Conservation (phyloP, 169 alveolate genomes). For the Plasmodium chabaudi region DNA sequence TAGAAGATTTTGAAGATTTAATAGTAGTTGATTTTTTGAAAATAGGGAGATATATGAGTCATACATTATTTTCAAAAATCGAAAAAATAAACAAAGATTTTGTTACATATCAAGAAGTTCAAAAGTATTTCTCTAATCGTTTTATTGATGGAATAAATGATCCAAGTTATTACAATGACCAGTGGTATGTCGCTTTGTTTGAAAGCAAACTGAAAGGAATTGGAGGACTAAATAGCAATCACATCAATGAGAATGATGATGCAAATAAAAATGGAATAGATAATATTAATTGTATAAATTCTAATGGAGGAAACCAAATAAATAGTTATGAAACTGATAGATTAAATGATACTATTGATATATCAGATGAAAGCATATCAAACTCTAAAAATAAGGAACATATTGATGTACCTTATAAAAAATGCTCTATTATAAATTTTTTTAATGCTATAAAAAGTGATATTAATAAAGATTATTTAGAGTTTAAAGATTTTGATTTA, state of each 20-base stretch:
- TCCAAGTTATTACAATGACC: constrained; percentile 69
- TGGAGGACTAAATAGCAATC: neutral
- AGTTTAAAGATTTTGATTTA: constrained; percentile 64
- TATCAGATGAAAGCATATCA: neutral
- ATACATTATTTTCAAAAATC: constrained; percentile 43
- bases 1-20: constrained; percentile 33
- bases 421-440: constrained; percentile 63
- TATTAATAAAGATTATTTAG: constrained; percentile 20
- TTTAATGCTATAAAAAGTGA: constrained; percentile 62
- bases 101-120: constrained; percentile 39
- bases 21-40: constrained; percentile 64
- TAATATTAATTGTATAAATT: neutral
- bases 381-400: constrained; percentile 20
- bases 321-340: neutral
- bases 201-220: constrained; percentile 5
- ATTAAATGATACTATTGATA: neutral
- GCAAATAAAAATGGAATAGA: neutral
- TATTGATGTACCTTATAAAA: constrained; percentile 40
- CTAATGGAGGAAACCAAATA: neutral
- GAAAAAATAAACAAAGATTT: constrained; percentile 24
- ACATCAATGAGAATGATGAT: neutral
- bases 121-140: constrained; percentile 43
- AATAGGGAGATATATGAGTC: constrained; percentile 77
- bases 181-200: constrained; percentile 30
- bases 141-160: constrained; percentile 70